These are phyloP conservation scores for Micractinium conductrix DNA, from an alignment of 139 green algal genomes.

Conservation along the genomic window DNA sequence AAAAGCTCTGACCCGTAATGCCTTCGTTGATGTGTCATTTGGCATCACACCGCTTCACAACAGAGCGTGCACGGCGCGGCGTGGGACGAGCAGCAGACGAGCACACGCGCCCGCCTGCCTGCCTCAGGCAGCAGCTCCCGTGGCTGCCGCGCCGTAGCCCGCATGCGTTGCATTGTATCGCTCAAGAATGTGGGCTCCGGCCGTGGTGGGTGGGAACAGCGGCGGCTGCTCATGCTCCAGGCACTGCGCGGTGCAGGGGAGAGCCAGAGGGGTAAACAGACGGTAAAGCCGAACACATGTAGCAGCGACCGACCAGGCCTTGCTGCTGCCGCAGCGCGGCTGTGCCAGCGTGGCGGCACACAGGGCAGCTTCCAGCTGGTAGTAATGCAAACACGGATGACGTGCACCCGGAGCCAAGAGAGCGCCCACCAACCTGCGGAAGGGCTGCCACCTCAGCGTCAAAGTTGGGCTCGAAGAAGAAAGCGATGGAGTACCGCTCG, in stretches of 20 bases:
- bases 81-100: too few species aligned
- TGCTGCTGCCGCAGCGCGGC: too few species aligned
- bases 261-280: too few species aligned
- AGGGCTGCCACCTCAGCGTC: slow-evolving; percentile 9
- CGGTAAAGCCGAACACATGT: too few species aligned
- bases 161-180: slow-evolving; percentile 39
- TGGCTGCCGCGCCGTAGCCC: slow-evolving; percentile 12
- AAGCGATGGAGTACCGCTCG: slow-evolving; percentile 81
- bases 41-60: neutral
- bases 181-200: slow-evolving; percentile 29
- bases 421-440: neutral
- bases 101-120: too few species aligned
- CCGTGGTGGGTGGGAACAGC: slow-evolving; percentile 26
- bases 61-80: too few species aligned
- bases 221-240: neutral
- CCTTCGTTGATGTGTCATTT: neutral
- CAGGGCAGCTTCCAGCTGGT: too few species aligned
- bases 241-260: slow-evolving; percentile 16
- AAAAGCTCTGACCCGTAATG: too few species aligned
- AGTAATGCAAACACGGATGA: too few species aligned
- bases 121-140: neutral
- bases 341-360: too few species aligned
- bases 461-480: slow-evolving; percentile 86
- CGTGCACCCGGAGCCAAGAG: too few species aligned
- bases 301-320: too few species aligned